Evolutionary conservation across 1,284 basidiomycete genomes (phyloP), one percentile per base, ranked within the genome.

Genomic region (Pseudozyma sp.): DNA sequence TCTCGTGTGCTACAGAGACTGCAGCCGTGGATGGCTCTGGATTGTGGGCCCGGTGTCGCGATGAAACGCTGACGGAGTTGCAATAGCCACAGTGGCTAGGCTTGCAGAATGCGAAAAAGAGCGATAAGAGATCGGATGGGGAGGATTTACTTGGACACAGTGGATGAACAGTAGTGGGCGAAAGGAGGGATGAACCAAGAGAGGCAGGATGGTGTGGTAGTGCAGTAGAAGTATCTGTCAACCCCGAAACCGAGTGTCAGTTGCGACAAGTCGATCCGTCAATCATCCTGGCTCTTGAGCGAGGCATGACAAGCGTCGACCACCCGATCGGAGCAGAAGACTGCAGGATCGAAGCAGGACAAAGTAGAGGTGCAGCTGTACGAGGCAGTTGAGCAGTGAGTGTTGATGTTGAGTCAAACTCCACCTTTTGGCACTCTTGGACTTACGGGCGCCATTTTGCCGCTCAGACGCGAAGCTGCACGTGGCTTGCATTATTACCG

Each of bases 381-480:
- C 33, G n/a, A 54, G 46, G 56, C 56, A 59, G 42, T 59, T 39
- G 55, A 63, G 55, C 61, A 53, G 46, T 48, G 40, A 59, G 68
- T 65, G 68, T 65, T 70, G 68, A 65, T 70, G 68, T 65, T 70
- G 68, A 65, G 40, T 57, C 57, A 70, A 64, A 43, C 49, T 70
- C 68, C 54, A 47, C 45, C 31, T 30, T 52, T 14, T 17, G 45
- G 45, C 53, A 40, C 39, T 51, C 17, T 44, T 58, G 39, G 58
- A 68, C 39, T 29, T 24, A 40, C 40, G 40, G 24, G 24, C 24
- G 24, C 24, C 24, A 40, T n/a, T 39, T 37, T 37, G 35, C 35
- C 8, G 53, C 48, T 46, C 29, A 46, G 37, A 40, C 42, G 54
- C 56, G 51, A 17, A 17, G 14, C 31, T 45, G 54, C 67, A 64